Base-by-base conservation (phyloP, 192 early-diverging fungal genomes). In the Umbelopsis sp. region DNA sequence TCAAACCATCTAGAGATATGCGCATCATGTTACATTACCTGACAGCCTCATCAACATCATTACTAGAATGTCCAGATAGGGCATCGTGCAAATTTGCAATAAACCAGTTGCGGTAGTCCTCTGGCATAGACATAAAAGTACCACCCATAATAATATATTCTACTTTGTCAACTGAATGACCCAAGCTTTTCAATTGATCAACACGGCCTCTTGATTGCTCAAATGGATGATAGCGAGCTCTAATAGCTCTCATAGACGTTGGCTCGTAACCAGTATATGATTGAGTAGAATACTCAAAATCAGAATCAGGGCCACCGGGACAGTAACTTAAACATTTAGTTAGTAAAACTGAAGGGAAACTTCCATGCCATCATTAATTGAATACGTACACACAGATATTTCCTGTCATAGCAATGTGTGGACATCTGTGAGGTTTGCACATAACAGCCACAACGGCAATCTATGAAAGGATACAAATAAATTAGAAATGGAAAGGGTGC, bases 191-290 rank as follows among this genome's bases (percentile, higher is more conserved):
- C 6, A 99, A 88, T 80, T 99, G 98, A 78, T 98, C 97, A 18
- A 98, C 88, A 16, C 98, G 90, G 7, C 95, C 94, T 15, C 94
- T 81, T 18, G 97, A 87, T 79, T 99, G 98, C 77, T 99, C 98
- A 67, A 90, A 95, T 8, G 98, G 98, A 78, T 98, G 91, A 74
- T 99, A 99, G 27, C 98, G 86, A n/a, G 98, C 94, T 16, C 98
- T 85, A 66, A 99, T 99, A 4, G 98, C 98, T 41, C 98, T 90
- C 98, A 99, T 99, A 65, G 90, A 92, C 3, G 98, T 99, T 5
- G 98, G 98, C 76, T 99, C 98, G 80, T 98, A 99, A 35, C 98
- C 98, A 23, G 98, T 99, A 70, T 99, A 99, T n/a, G 97, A 98
- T 79, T 99, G 98, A 51, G 98, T 99, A 49, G 95, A 97, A 81